phyloP scores from a whole-genome alignment of 305 asterid species.

The Ilex paraguariensis region DNA sequence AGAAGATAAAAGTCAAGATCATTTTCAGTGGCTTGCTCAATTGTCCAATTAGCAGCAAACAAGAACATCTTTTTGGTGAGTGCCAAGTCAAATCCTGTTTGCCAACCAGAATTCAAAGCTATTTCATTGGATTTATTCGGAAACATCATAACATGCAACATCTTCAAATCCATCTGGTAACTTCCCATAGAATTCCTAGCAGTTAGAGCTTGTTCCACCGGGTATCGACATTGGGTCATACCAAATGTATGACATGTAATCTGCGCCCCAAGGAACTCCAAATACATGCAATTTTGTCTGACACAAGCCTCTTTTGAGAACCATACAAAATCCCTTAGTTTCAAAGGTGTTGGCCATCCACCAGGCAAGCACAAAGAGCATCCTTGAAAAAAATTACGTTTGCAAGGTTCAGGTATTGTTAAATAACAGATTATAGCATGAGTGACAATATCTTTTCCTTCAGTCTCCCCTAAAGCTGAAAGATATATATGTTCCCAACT shows the following conservation, averaged over 20 bases:
- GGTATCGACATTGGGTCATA: constrained; percentile 16
- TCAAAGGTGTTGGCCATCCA: constrained; percentile 92
- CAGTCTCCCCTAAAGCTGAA: constrained; percentile 80
- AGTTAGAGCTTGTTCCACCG: constrained; percentile 26
- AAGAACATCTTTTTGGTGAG: constrained; percentile 46
- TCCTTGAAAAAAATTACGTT: constrained; percentile 41
- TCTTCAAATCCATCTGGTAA: constrained; percentile 46
- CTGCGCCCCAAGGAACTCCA: constrained; percentile 68
- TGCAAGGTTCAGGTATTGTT: constrained; percentile 34
- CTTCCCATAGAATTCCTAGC: constrained; percentile 30
- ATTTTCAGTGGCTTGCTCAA: constrained; percentile 78
- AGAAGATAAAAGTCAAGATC: constrained; percentile 62
- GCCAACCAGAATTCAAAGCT: constrained; percentile 20
- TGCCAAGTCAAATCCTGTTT: constrained; percentile 30
- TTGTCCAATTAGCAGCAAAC: constrained; percentile 88
- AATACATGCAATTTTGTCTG: constrained; percentile 62
- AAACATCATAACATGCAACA: constrained; percentile 38
- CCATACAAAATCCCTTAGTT: constrained; percentile 56
- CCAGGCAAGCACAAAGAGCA: constrained; percentile 62
- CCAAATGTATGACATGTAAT: constrained; percentile 33
- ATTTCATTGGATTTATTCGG: constrained; percentile 31
- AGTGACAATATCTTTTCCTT: constrained; percentile 56
- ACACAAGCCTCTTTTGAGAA: constrained; percentile 68
- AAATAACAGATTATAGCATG: constrained; percentile 41
- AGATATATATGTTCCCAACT: constrained; percentile 92